Evolutionary conservation across 352 stramenopile species (phyloP).

Genomic region (Globisporangium middletonii): DNA sequence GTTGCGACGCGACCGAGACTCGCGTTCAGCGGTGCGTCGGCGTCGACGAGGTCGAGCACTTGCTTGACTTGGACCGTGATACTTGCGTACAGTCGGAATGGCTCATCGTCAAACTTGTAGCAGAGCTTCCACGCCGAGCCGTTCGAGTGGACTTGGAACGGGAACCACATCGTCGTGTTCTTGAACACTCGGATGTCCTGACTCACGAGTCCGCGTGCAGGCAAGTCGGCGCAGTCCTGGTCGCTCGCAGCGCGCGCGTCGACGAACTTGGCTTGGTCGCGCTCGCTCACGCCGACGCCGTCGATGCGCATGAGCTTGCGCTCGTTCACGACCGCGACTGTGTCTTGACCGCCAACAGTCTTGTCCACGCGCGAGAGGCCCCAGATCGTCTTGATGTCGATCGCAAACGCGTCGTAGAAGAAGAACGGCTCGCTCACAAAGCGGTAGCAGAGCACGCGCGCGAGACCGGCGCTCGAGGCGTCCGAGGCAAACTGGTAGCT

Average conservation of each 20-base stretch:
- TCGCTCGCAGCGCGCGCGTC: constrained; percentile 8
- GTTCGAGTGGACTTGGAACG: constrained; percentile 46
- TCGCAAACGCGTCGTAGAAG: constrained; percentile 41
- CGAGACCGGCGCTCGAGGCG: constrained; percentile 23
- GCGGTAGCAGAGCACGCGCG: constrained; percentile 50
- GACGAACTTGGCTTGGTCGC: constrained; percentile 57
- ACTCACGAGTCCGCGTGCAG: constrained; percentile 28
- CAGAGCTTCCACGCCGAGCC: constrained; percentile 43
- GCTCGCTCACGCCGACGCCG: constrained; percentile 42
- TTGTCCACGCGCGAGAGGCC: constrained; percentile 19
- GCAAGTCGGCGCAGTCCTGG: constrained; percentile 30
- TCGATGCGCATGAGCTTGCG: constrained; percentile 46
- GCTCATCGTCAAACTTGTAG: constrained; percentile 61
- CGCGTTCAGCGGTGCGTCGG: constrained; percentile 19
- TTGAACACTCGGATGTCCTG: constrained; percentile 28
- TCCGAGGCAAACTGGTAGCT: constrained; percentile 40
- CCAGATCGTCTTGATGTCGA: constrained; percentile 69
- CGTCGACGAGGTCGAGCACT: constrained; percentile 38
- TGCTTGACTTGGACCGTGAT: constrained; percentile 47
- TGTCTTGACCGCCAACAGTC: constrained; percentile 16
- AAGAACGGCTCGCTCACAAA: constrained; percentile 51
- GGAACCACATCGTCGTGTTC: constrained; percentile 41
- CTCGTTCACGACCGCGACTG: constrained; percentile 52
- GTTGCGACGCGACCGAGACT: constrained; percentile 31
- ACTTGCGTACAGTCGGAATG: constrained; percentile 34